Evolutionary conservation across 2,329 filamentous ascomycete genomes (phyloP).

Genomic region (Trematosphaeria pertusa): DNA sequence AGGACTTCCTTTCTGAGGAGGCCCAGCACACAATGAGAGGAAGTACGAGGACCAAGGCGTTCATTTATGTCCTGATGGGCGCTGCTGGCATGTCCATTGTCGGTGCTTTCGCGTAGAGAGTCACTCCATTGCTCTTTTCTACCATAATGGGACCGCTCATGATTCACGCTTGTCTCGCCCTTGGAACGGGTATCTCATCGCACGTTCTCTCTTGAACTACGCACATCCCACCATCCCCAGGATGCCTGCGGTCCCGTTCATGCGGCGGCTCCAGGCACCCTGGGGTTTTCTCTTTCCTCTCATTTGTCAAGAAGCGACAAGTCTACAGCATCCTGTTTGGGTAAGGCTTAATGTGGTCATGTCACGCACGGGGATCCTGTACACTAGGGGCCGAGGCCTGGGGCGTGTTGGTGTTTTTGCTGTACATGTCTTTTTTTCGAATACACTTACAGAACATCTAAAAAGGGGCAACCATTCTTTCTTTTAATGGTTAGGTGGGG

Average conservation of each 20-base stretch:
- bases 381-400: conserved; percentile 13
- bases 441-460: conserved; percentile 27
- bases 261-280: not conserved
- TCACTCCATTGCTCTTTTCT: no score
- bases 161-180: not conserved
- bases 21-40: conserved; percentile 56
- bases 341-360: conserved; percentile 1
- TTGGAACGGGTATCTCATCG: not conserved
- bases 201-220: conserved; percentile 4
- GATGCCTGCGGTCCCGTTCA: not conserved
- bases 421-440: conserved; percentile 15
- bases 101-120: conserved; percentile 48
- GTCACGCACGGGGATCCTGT: conserved; percentile 8
- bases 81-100: conserved; percentile 48
- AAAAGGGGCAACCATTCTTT: conserved; percentile 46
- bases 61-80: conserved; percentile 50
- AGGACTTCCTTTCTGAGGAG: conserved; percentile 67
- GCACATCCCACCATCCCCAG: not conserved
- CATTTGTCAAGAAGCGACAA: conserved; percentile 5
- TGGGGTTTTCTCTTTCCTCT: conserved; percentile 6
- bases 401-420: not conserved
- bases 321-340: not conserved
- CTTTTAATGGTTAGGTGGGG: conserved; percentile 38
- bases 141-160: conserved; percentile 10
- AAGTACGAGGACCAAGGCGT: conserved; percentile 62